Percentiles rank a stretch among this genome's conserved stretches.
Conservation (phyloP, 495 filamentous ascomycete species). For the Xylaria flabelliformis region DNA sequence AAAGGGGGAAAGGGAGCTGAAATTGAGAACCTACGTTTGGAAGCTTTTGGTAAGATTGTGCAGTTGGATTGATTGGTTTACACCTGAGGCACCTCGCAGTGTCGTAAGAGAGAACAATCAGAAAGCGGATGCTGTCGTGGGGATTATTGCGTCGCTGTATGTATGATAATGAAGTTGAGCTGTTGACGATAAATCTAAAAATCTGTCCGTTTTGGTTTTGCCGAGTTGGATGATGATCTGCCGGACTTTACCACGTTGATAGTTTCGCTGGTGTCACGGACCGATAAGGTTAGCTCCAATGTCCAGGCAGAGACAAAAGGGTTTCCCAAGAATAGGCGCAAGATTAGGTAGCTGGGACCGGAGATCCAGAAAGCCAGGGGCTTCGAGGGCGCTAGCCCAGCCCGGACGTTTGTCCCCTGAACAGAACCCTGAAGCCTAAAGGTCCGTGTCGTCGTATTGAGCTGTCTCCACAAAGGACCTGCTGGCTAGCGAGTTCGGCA, state of each 20-base stretch:
- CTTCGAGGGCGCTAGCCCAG: constrained; percentile 20
- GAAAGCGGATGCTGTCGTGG: constrained; percentile 5
- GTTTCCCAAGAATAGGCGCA: neutral
- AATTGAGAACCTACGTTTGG: constrained; percentile 13
- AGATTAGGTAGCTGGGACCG: neutral
- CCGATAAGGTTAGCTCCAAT: neutral
- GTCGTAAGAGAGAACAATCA: neutral
- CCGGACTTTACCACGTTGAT: constrained; percentile 22
- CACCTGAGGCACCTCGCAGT: neutral
- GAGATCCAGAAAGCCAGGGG: constrained; percentile 3
- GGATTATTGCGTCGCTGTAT: neutral
- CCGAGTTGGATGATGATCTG: constrained; percentile 21
- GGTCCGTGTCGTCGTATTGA: constrained; percentile 4
- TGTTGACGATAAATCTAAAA: constrained; percentile 7
- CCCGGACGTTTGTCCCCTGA: neutral
- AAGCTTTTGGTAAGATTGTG: neutral
- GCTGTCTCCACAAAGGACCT: constrained; percentile 20
- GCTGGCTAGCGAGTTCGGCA: constrained; percentile 15
- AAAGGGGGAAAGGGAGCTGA: constrained; percentile 25
- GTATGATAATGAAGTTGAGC: neutral
- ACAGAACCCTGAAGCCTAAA: neutral
- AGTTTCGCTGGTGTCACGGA: constrained; percentile 1
- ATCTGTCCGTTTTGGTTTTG: constrained; percentile 2
- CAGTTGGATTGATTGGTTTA: neutral
- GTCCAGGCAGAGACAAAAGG: constrained; percentile 10